Percentiles rank a stretch among this genome's conserved stretches.
Conservation (phyloP, 2,329 filamentous ascomycete genomes). For the Aspergillus tanneri region DNA sequence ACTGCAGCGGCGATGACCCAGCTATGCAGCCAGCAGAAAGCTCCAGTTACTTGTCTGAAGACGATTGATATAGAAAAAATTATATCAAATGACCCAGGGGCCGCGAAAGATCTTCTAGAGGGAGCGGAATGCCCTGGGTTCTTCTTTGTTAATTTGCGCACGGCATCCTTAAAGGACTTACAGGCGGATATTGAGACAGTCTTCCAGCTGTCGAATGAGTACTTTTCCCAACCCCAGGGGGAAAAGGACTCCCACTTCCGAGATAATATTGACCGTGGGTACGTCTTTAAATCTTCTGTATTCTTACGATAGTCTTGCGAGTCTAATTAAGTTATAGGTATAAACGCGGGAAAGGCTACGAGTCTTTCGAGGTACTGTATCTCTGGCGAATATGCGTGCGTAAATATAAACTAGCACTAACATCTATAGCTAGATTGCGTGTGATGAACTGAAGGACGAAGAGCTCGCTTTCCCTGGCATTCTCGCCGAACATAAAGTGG, state of each 20-base stretch:
- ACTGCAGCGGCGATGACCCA: too few relatives aligned
- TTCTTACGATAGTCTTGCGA: background rate
- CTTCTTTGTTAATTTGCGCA: constrained; percentile 16
- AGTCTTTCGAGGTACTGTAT: constrained; percentile 17
- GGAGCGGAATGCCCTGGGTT: constrained; percentile 14
- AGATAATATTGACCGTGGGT: constrained; percentile 13
- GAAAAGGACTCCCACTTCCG: constrained; percentile 17
- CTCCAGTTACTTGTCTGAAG: too few relatives aligned
- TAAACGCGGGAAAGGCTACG: constrained; percentile 11
- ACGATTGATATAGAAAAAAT: constrained; percentile 11
- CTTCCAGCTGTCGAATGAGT: constrained; percentile 13
- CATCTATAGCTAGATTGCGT: too few relatives aligned
- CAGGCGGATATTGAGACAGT: constrained; percentile 6
- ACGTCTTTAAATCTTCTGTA: background rate
- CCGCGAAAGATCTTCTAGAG: constrained; percentile 14
- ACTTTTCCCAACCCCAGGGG: constrained; percentile 12
- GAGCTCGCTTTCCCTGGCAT: constrained; percentile 9
- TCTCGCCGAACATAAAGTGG: constrained; percentile 6
- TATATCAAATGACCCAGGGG: constrained; percentile 10
- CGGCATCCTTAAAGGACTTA: constrained; percentile 8
- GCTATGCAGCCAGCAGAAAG: too few relatives aligned
- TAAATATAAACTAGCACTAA: too few relatives aligned
- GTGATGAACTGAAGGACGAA: too few relatives aligned
- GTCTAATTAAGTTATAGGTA: constrained; percentile 9
- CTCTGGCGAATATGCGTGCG: too few relatives aligned